Conservation (phyloP, 257 asterid genomes). For the Osmanthus fragrans region DNA sequence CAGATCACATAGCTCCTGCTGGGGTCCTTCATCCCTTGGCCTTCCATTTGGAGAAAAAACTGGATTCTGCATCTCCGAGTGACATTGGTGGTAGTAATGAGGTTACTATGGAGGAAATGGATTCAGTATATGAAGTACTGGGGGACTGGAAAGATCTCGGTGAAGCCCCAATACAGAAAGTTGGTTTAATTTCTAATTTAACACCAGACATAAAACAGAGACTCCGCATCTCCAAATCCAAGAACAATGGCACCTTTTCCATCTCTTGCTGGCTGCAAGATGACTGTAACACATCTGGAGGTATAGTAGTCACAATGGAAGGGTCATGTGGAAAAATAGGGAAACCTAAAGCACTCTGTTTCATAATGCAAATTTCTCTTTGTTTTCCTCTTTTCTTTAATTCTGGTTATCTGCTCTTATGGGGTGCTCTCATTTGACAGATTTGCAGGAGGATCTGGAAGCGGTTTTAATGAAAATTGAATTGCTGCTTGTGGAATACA, state of each 20-base stretch:
- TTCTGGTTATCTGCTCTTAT: slow-evolving; percentile 5
- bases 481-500: slow-evolving; percentile 49
- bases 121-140: slow-evolving; percentile 64
- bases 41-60: slow-evolving; percentile 79
- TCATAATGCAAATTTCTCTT: slow-evolving; percentile 13
- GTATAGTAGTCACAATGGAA: slow-evolving; percentile 39
- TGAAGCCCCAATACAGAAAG: slow-evolving; percentile 32
- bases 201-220: slow-evolving; percentile 36
- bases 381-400: not conserved
- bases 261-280: slow-evolving; percentile 81
- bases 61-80: slow-evolving; percentile 34
- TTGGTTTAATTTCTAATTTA: slow-evolving; percentile 31
- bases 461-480: slow-evolving; percentile 65
- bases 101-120: slow-evolving; percentile 34
- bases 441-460: slow-evolving; percentile 65
- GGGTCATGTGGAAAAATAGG: slow-evolving; percentile 11
- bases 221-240: slow-evolving; percentile 56
- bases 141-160: slow-evolving; percentile 53
- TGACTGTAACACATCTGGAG: slow-evolving; percentile 56
- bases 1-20: slow-evolving; percentile 89
- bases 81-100: slow-evolving; percentile 36
- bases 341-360: not conserved
- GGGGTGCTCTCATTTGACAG: slow-evolving; percentile 43
- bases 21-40: slow-evolving; percentile 93
- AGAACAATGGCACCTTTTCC: slow-evolving; percentile 56